Percentiles rank a stretch among this genome's conserved stretches.
These are phyloP conservation scores for Clohesyomyces aquaticus DNA, from an alignment of 495 filamentous ascomycete species.

Conservation along the genomic window DNA sequence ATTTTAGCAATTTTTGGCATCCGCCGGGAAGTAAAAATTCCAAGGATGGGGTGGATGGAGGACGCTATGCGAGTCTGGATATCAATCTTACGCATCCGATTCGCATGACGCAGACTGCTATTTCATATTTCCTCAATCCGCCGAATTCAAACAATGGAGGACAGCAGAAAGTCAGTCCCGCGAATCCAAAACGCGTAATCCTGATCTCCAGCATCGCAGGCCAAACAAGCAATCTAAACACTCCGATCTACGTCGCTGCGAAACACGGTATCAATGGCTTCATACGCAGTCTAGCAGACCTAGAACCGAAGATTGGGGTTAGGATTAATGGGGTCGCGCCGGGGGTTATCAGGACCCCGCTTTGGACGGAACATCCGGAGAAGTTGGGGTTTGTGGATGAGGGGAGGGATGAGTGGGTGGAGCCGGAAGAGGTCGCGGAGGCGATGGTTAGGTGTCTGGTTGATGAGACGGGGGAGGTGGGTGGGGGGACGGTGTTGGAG, in stretches of 20 bases:
- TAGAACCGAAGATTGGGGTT: conserved; percentile 60
- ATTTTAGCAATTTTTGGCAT: conserved; percentile 70
- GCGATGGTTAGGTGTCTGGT: conserved; percentile 67
- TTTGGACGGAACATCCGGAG: conserved; percentile 72
- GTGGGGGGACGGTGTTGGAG: conserved; percentile 59
- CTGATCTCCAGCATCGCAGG: conserved; percentile 68
- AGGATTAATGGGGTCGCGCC: conserved; percentile 69
- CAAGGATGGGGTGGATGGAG: conserved; percentile 49
- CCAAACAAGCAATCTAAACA: conserved; percentile 55
- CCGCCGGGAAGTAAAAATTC: conserved; percentile 59
- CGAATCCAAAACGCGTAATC: conserved; percentile 57
- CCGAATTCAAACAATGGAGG: too few relatives aligned
- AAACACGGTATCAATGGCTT: conserved; percentile 68
- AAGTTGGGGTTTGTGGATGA: conserved; percentile 62
- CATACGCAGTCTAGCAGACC: conserved; percentile 56
- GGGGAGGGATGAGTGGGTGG: conserved; percentile 61
- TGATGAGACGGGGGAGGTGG: conserved; percentile 52
- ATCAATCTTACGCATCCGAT: conserved; percentile 74
- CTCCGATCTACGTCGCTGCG: conserved; percentile 63
- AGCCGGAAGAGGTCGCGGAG: conserved; percentile 65
- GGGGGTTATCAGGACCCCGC: conserved; percentile 65
- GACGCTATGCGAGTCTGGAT: conserved; percentile 59
- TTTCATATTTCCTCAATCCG: conserved; percentile 60
- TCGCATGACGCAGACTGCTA: conserved; percentile 66
- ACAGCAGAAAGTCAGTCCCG: conserved; percentile 32